These are phyloP conservation scores for Trypanosoma congolense DNA, from an alignment of 208 protist species.

Conservation along the genomic window DNA sequence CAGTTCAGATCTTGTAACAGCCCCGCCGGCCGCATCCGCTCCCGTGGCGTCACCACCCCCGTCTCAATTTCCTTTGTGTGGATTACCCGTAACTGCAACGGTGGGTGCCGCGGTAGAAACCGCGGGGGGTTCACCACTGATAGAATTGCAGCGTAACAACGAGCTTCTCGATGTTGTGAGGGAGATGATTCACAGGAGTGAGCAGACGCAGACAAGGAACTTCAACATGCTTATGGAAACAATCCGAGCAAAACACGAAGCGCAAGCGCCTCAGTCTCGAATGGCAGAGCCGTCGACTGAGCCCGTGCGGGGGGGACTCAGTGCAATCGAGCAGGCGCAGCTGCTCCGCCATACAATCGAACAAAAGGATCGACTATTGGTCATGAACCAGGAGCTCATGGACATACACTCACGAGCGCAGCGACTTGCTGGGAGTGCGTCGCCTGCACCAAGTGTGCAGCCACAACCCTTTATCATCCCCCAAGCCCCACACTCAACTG, in stretches of 20 bases:
- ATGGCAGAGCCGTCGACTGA: conserved; percentile 1
- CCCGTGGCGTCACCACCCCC: background rate
- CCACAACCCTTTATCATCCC: background rate
- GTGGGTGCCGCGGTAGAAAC: background rate
- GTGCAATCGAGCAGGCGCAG: conserved; percentile 50
- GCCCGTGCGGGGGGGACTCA: conserved; percentile 18
- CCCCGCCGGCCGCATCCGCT: background rate
- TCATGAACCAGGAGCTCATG: conserved; percentile 61
- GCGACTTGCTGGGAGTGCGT: conserved; percentile 17
- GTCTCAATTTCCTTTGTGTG: background rate
- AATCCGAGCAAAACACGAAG: conserved; percentile 15
- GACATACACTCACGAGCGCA: conserved; percentile 53
- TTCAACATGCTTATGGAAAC: conserved; percentile 40
- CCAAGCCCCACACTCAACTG: background rate
- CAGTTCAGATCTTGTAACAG: background rate
- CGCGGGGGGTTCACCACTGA: background rate
- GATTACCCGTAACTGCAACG: conserved; percentile 32
- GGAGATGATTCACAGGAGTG: conserved; percentile 29
- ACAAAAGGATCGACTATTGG: conserved; percentile 65
- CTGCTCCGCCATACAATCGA: conserved; percentile 58
- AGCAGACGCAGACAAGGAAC: conserved; percentile 44
- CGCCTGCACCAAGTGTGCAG: conserved; percentile 4
- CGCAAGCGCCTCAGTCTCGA: conserved; percentile 4
- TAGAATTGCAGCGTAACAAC: conserved; percentile 3
- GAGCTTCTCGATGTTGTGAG: conserved; percentile 45